These are phyloP conservation scores for Psilocybe cyanescens DNA, from an alignment of 768 basidiomycete genomes.

Conservation along the genomic window DNA sequence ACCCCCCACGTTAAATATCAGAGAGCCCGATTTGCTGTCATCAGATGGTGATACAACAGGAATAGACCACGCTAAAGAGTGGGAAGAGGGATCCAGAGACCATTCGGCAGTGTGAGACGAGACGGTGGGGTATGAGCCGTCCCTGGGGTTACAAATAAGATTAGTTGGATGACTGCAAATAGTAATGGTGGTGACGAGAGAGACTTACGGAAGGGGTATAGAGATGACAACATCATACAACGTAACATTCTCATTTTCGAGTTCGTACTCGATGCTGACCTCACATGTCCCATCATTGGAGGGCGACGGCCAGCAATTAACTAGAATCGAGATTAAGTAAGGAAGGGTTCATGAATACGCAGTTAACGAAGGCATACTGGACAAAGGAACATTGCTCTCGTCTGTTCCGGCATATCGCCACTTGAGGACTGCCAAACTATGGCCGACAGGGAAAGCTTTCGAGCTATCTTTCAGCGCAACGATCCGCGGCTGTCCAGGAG, in stretches of 20 bases:
- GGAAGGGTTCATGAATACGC: neutral
- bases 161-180: neutral
- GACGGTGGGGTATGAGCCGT: constrained; percentile 86
- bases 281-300: constrained; percentile 92
- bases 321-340: constrained; percentile 40
- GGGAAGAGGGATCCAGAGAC: constrained; percentile 78
- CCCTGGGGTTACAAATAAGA: constrained; percentile 35
- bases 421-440: constrained; percentile 85
- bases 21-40: constrained; percentile 72
- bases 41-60: constrained; percentile 65
- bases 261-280: constrained; percentile 96
- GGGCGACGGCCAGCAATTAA: constrained; percentile 97
- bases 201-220: constrained; percentile 89
- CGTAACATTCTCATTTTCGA: constrained; percentile 81
- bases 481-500: constrained; percentile 59
- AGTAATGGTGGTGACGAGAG: neutral
- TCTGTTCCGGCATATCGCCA: constrained; percentile 93
- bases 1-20: constrained; percentile 89
- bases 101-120: constrained; percentile 78
- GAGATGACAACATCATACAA: constrained; percentile 87
- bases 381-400: constrained; percentile 89
- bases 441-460: constrained; percentile 85
- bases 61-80: constrained; percentile 87
- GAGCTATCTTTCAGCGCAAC: constrained; percentile 86
- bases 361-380: constrained; percentile 59